Base-by-base conservation (phyloP, 2,329 filamentous ascomycete genomes). In the Onygena corvina region DNA sequence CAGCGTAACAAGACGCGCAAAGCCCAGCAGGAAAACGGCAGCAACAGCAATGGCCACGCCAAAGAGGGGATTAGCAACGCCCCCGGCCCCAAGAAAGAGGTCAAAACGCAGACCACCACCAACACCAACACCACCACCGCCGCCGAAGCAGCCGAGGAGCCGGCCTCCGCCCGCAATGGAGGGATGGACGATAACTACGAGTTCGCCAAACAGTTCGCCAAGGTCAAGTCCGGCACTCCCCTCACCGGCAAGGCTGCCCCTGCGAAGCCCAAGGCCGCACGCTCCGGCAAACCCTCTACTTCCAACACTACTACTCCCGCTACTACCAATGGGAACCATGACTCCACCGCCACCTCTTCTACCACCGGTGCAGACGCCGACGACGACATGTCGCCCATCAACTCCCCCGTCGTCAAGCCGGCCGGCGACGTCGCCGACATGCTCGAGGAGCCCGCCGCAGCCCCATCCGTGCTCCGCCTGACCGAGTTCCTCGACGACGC, bases 371-470 rank as follows among this genome's bases (percentile, higher is more conserved):
- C 75, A 25, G 86, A 90, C 61, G 85, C 81, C 11, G 86, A 92
- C 59, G 85, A 93, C 60, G 86, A 94, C 59, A 71, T 83, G 59
- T 88, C 87, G 2, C 74, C 83, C 5, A 73, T 76, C 51, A 72
- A 73, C 38, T 89, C 86, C 8, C 84, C 86, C 27, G 71, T 77
- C 46, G 69, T 73, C 45, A 65, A 64, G 34, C 65, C 70, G 31
- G 59, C 77, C 52, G 79, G 76, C 49, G 85, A 85, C 62, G 79
- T 95, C 50, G 84, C 84, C 49, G 90, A 95, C 67, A 96, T 96
- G 90, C 80, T 96, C 12, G 88, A 94, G 67, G 73, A 83, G 45
- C 69, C 77, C 36, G 66, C 77, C 2, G 64, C 79, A 33, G 83
- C 79, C 48, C 84, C 87, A 20, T 81, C 81, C 0, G 79, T 93